Percentiles rank a stretch among this genome's conserved stretches.
Evolutionary conservation across 164 flowering plant species (phyloP).

Genomic region (Hamamelis virginiana): DNA sequence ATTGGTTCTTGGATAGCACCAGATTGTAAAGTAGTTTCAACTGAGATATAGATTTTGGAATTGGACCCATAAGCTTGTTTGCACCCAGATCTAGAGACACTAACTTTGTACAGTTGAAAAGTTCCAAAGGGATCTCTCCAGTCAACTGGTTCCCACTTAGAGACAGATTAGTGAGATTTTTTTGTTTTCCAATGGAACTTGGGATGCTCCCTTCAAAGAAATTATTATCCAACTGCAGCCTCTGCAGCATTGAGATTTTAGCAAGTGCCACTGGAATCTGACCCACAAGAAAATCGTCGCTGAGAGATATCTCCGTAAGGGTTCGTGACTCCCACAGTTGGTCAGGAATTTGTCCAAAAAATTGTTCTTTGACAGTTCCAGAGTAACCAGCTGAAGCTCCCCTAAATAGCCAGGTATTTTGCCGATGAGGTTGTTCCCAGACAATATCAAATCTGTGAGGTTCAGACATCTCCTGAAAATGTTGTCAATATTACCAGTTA

Average conservation of each 20-base stretch:
- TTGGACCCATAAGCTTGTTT: constrained; percentile 45
- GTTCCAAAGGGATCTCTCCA: constrained; percentile 52
- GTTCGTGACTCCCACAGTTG: constrained; percentile 54
- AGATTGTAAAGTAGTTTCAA: constrained; percentile 55
- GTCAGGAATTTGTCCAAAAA: constrained; percentile 54
- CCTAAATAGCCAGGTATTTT: constrained; percentile 56
- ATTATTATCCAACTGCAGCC: constrained; percentile 52
- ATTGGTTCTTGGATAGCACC: constrained; percentile 44
- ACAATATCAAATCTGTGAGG: constrained; percentile 46
- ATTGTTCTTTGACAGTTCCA: constrained; percentile 53
- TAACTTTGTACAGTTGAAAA: constrained; percentile 43
- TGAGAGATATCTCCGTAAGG: constrained; percentile 48
- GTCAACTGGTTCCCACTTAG: constrained; percentile 48
- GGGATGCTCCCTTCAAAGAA: constrained; percentile 55
- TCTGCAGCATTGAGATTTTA: constrained; percentile 27
- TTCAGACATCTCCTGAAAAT: constrained; percentile 42
- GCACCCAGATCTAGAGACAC: constrained; percentile 58
- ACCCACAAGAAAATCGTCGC: constrained; percentile 48
- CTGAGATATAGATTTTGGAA: constrained; percentile 42
- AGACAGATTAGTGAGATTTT: constrained; percentile 59
- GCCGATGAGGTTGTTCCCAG: constrained; percentile 49
- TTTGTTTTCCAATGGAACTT: constrained; percentile 40
- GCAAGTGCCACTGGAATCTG: constrained; percentile 34
- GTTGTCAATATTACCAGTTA: constrained; percentile 40
- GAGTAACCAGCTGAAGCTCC: constrained; percentile 41